Evolutionary conservation across 176 grass and related monocot species (phyloP), one percentile per base, ranked within the genome.

Genomic region (Rhynchospora breviuscula): DNA sequence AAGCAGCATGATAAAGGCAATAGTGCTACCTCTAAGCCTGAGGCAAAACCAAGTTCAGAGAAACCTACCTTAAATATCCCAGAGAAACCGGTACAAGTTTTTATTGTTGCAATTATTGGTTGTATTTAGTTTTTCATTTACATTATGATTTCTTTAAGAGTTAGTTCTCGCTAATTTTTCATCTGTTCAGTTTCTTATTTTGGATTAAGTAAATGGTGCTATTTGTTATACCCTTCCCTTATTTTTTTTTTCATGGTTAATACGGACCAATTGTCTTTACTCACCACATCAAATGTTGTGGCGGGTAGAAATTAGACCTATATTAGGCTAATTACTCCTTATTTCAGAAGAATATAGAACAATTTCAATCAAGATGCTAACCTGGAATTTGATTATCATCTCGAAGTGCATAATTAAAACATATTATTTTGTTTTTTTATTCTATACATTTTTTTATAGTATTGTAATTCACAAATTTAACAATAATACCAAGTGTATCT

Each of bases 1-100:
- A 99, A 96, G 88, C 17, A 85, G 83, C 91, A 99, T 80, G 91
- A 86, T 78, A 93, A 93, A 83, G 57, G 68, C 18, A 85, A 68
- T 19, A 79, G 44, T 11, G 86, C 81, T 29, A 67, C 67, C 3
- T 78, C 86, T 54, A 94, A 92, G 63, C 86, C 88, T 29, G 85
- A 76, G 13, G 73, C 66, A 80, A 22, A 71, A 4, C 49, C 49
- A 54, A 56, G 13, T 31, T 76, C 68, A 51, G 85, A 89, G 59
- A 95, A 93, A 85, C 91, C 97, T 0, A 72, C 88, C 78, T 85
- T 91, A n/a, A 84, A 83, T 65, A 85, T 89, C 69, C 83, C 85
- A 14, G 91, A 99, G 69, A 90, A 95, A 86, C 13, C 40, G 13
- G 47, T 75, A 77, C 73, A 31, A 77, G 11, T 77, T 76, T 77